Evolutionary conservation across 2,329 filamentous ascomycete genomes (phyloP).

Genomic region (Colletotrichum sp.): DNA sequence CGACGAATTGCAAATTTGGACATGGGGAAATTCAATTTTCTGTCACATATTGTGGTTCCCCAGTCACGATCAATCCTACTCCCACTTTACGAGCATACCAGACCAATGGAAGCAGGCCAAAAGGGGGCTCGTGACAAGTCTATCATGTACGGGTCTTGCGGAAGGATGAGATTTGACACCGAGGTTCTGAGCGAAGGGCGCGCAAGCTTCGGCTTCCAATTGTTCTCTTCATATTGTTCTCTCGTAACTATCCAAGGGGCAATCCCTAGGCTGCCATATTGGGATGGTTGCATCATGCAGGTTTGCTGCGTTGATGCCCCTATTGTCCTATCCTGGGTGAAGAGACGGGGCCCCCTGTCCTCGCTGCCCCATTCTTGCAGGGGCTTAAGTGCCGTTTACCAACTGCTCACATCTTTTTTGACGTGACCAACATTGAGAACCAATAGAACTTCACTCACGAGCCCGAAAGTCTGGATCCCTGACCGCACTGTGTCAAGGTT

Average conservation of each 20-base stretch:
- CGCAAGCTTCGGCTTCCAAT: not conserved
- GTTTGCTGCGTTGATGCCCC: not conserved
- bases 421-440: not conserved
- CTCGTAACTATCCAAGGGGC: not conserved
- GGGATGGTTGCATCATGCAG: not conserved
- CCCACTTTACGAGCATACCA: not conserved
- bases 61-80: not conserved
- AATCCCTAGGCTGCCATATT: not conserved
- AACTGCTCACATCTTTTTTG: not conserved
- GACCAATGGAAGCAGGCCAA: not conserved
- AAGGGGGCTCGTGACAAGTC: not conserved
- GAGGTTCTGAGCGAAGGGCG: not conserved
- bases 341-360: not conserved
- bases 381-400: not conserved
- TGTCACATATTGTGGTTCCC: not conserved
- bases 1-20: not conserved
- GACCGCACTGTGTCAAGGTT: not conserved
- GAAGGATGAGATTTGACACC: not conserved
- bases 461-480: not conserved
- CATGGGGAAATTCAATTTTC: not conserved
- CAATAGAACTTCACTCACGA: not conserved
- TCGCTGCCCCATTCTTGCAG: not conserved
- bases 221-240: not conserved
- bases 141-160: not conserved
- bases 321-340: not conserved